Evolutionary conservation across 495 filamentous ascomycete genomes (phyloP), one percentile per base, ranked within the genome.

Genomic region (Aspergillus mulundensis): DNA sequence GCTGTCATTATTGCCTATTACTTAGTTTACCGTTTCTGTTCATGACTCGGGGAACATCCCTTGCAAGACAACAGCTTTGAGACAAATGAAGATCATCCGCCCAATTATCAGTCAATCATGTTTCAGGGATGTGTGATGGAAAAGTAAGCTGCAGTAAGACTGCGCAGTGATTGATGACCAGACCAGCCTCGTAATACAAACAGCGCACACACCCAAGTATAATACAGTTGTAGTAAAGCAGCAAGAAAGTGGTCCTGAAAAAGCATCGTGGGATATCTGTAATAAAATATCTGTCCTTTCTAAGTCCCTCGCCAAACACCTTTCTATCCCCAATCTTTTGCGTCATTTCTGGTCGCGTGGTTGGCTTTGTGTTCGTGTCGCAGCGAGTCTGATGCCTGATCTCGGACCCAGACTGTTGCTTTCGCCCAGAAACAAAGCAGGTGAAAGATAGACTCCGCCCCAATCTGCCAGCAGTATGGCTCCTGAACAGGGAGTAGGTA

Each of bases 201-300:
- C 21, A 38, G 44, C 32, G 30, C 53, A 41, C 15, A 50, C 19
- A 38, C 32, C 19, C 21, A 36, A 36, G 32, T 50, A 39, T 39
- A 40, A 32, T 38, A 40, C 11, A 23, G 34, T 48, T 18, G 42
- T 36, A 57, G 16, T 42, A 11, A n/a, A 53, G 20, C 30, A 25
- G 50, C 40, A 48, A 23, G 12, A 36, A 19, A 32, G 21, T 43
- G 36, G 42, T 57, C 39, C 39, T 50, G 44, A 45, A 25, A n/a
- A 57, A 57, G 25, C 39, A 54, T 50, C 44, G 41, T 36, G 24
- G 53, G 44, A 56, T 41, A 56, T 57, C 38, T 57, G 54, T 50
- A 50, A 28, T 57, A 38, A 45, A 57, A 50, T 48, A 41, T 48
- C 40, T 40, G 28, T 40, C 18, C 47, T 48, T 43, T 36, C 32